Conservation (phyloP, 257 asterid species). For the Lantana camara region DNA sequence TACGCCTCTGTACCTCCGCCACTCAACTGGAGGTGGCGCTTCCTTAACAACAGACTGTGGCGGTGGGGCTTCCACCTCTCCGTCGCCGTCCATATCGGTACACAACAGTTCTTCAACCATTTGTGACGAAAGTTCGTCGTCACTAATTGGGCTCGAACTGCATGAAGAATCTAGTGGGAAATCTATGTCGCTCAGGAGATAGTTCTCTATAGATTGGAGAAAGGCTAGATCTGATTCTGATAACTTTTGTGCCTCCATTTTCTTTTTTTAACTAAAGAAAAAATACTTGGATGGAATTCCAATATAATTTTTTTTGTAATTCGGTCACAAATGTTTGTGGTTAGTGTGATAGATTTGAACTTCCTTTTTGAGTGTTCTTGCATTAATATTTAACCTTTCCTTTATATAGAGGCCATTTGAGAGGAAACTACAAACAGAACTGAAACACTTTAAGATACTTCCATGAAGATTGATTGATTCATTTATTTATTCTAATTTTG, state of each 20-base stretch:
- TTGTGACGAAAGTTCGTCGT: constrained; percentile 16
- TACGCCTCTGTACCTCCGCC: constrained; percentile 53
- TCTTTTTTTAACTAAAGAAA: too few relatives aligned
- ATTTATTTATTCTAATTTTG: too few relatives aligned
- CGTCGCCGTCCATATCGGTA: not conserved
- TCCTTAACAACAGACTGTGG: not conserved
- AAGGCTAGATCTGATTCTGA: constrained; percentile 23
- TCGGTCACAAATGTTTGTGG: too few relatives aligned
- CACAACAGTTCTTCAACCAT: constrained; percentile 27
- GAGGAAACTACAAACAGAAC: too few relatives aligned
- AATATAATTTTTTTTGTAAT: too few relatives aligned
- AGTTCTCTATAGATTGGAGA: constrained; percentile 26
- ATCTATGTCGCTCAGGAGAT: constrained; percentile 27
- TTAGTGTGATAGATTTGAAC: too few relatives aligned
- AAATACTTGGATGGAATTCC: too few relatives aligned
- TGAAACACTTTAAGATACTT: too few relatives aligned
- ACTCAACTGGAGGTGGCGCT: constrained; percentile 18
- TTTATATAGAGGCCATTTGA: too few relatives aligned
- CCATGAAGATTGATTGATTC: too few relatives aligned
- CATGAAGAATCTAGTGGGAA: not conserved
- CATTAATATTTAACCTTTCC: too few relatives aligned
- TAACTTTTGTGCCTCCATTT: not conserved
- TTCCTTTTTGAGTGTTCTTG: too few relatives aligned
- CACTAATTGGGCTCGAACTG: not conserved
- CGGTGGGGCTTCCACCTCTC: constrained; percentile 3